Percentiles rank a stretch among this genome's conserved stretches.
phyloP scores from a whole-genome alignment of 176 grass and related monocot genomes.

The Bothriochloa decipiens region DNA sequence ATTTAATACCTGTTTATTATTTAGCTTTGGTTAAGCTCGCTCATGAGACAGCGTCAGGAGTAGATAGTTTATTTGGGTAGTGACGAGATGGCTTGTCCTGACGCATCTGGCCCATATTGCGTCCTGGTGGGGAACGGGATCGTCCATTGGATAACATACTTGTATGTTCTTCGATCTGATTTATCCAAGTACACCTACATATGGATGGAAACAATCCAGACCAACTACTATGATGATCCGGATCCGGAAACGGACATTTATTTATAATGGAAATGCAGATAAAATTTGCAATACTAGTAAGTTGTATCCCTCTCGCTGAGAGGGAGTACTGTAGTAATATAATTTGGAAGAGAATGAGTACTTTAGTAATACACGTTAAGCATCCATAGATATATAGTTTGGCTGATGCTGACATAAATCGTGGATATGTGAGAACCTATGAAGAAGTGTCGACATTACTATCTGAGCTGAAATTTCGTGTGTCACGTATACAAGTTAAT shows the following conservation, averaged over 20 bases:
- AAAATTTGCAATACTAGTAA: too few relatives aligned
- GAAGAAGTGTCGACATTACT: neutral
- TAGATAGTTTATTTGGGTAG: neutral
- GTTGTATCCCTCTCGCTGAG: too few relatives aligned
- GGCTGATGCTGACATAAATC: neutral
- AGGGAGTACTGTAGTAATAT: too few relatives aligned
- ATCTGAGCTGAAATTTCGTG: neutral
- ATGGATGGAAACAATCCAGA: neutral
- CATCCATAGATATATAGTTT: neutral
- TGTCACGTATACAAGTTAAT: too few relatives aligned
- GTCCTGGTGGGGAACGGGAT: neutral
- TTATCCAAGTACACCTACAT: neutral
- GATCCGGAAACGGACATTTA: too few relatives aligned
- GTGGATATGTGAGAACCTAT: neutral
- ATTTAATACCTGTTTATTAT: neutral
- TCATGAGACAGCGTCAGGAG: neutral
- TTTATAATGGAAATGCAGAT: too few relatives aligned
- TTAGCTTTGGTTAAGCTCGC: neutral
- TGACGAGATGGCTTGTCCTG: neutral
- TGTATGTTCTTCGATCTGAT: neutral
- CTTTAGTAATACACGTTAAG: too few relatives aligned
- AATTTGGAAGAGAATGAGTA: too few relatives aligned
- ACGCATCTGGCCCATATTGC: slow-evolving; percentile 3
- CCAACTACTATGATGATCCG: too few relatives aligned
- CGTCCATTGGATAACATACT: neutral